Percentiles rank a stretch among this genome's conserved stretches.
These are phyloP conservation scores for Mucor saturninus DNA, from an alignment of 371 early-diverging fungal genomes.

Conservation along the genomic window DNA sequence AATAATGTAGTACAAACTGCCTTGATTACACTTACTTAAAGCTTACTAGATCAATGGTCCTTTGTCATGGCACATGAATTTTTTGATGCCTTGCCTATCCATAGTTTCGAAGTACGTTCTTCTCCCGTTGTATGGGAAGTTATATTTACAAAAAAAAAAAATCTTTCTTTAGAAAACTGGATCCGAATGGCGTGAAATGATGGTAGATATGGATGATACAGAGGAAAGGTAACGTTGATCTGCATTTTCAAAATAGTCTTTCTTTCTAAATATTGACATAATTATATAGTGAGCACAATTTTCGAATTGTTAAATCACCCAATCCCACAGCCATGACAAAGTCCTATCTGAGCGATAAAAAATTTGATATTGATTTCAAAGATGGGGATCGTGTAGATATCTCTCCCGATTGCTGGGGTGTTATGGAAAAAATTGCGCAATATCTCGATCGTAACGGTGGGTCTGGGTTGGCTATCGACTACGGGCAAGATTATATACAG, in stretches of 20 bases:
- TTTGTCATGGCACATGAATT: slow-evolving; percentile 92
- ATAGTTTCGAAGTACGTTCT: slow-evolving; percentile 74
- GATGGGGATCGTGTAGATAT: slow-evolving; percentile 85
- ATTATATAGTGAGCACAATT: slow-evolving; percentile 66
- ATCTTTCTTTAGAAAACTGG: slow-evolving; percentile 59
- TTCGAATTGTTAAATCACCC: slow-evolving; percentile 79
- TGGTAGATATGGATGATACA: slow-evolving; percentile 84
- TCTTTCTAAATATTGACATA: background rate
- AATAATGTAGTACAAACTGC: slow-evolving; percentile 11
- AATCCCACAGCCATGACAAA: slow-evolving; percentile 69
- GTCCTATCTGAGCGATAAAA: slow-evolving; percentile 54
- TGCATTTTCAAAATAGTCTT: background rate
- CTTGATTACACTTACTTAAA: background rate
- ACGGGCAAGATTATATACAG: slow-evolving; percentile 83
- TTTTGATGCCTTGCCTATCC: slow-evolving; percentile 95
- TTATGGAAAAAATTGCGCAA: slow-evolving; percentile 68
- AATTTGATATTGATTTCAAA: slow-evolving; percentile 40
- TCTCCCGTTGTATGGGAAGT: background rate
- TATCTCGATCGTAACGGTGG: slow-evolving; percentile 70
- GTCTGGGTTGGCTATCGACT: slow-evolving; percentile 86
- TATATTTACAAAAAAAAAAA: background rate
- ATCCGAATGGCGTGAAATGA: slow-evolving; percentile 87
- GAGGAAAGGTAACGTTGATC: slow-evolving; percentile 44
- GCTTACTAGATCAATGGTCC: slow-evolving; percentile 54
- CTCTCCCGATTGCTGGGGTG: slow-evolving; percentile 77